Conservation (phyloP, 352 stramenopile genomes). For the Phytophthora citricola region DNA sequence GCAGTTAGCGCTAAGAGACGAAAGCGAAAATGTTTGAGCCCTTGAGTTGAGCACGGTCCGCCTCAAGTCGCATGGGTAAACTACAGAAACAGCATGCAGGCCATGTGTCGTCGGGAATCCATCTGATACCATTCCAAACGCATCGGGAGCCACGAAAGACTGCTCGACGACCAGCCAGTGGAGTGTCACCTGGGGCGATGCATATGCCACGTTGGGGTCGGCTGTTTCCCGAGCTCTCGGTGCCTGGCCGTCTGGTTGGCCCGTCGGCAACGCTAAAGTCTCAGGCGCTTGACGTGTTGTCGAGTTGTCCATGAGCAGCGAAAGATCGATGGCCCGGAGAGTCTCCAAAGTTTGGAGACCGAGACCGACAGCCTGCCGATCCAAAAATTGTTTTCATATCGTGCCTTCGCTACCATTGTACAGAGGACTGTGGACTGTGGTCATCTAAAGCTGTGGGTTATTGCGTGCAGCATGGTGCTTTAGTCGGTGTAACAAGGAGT, state of each 20-base stretch:
- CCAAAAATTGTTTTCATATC: background rate
- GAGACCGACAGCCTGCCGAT: background rate
- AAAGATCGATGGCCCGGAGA: constrained; percentile 6
- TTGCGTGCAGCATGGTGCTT: background rate
- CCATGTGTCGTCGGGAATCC: constrained; percentile 13
- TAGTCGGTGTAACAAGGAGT: background rate
- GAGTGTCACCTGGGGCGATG: constrained; percentile 1
- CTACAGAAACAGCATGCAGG: constrained; percentile 5
- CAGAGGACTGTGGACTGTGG: background rate
- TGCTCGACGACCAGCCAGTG: constrained; percentile 5
- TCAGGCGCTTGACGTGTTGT: background rate
- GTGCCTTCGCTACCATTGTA: too few species aligned
- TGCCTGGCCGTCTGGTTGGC: background rate
- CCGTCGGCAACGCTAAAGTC: constrained; percentile 3
- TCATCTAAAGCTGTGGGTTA: background rate
- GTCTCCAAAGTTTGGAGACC: too few species aligned
- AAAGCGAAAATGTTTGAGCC: constrained; percentile 15
- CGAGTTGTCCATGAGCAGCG: constrained; percentile 5
- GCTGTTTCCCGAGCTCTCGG: constrained; percentile 5
- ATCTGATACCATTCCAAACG: constrained; percentile 12
- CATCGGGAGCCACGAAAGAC: constrained; percentile 14
- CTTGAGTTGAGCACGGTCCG: constrained; percentile 2
- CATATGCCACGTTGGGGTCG: constrained; percentile 1
- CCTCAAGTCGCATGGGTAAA: constrained; percentile 7
- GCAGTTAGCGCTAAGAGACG: constrained; percentile 6